Percentiles rank a stretch among this genome's conserved stretches.
These are phyloP conservation scores for Gnaphalium uliginosum DNA, from an alignment of 129 eudicot species.

Conservation along the genomic window DNA sequence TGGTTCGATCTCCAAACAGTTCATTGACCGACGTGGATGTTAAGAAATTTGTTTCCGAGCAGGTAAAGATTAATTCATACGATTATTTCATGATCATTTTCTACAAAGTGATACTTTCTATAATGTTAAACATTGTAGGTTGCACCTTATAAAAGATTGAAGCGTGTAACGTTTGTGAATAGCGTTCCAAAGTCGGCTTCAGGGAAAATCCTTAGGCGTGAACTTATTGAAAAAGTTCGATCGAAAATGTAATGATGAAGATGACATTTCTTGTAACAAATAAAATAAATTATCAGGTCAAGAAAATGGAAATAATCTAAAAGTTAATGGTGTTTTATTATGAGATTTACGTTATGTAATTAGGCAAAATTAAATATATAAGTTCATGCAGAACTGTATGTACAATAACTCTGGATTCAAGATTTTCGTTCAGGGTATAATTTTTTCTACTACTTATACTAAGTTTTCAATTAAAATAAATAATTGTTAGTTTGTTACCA, in stretches of 20 bases:
- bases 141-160: slow-evolving; percentile 80
- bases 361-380: no score
- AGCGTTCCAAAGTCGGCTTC: slow-evolving; percentile 85
- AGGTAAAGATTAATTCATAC: slow-evolving; percentile 36
- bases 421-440: no score
- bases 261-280: no score
- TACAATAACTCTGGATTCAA: no score
- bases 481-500: no score
- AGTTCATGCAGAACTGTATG: no score
- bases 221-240: slow-evolving; percentile 59
- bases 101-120: background rate
- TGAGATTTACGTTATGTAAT: no score
- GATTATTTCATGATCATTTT: background rate
- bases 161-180: slow-evolving; percentile 61
- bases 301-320: no score
- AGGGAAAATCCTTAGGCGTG: slow-evolving; percentile 80
- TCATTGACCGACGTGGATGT: slow-evolving; percentile 67
- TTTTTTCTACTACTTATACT: no score
- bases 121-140: slow-evolving; percentile 43
- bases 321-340: no score
- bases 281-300: no score
- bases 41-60: slow-evolving; percentile 69
- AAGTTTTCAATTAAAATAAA: no score
- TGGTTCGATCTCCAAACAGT: slow-evolving; percentile 71
- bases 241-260: slow-evolving; percentile 46